phyloP scores from a whole-genome alignment of 164 flowering plant species.

The Euptelea pleiosperma region DNA sequence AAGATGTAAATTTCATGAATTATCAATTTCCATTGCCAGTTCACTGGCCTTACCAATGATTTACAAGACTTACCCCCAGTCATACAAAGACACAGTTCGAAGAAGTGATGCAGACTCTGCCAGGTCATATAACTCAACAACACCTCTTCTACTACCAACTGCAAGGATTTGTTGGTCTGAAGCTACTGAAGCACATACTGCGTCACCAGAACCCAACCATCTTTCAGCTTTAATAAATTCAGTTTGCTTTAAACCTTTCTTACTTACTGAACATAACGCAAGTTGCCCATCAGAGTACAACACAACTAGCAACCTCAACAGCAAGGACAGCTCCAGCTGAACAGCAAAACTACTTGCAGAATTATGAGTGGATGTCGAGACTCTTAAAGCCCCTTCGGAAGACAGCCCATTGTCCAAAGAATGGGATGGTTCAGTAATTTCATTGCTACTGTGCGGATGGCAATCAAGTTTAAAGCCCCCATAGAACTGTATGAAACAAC shows the following conservation, averaged over 20 bases:
- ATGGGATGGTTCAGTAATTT: constrained; percentile 26
- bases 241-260: constrained; percentile 71
- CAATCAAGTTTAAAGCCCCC: constrained; percentile 51
- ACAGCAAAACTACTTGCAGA: constrained; percentile 35
- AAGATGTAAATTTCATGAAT: background rate
- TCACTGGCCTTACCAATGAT: background rate
- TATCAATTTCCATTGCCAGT: background rate
- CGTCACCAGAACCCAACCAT: constrained; percentile 61
- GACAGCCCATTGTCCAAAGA: constrained; percentile 57
- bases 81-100: constrained; percentile 80
- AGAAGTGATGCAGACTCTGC: constrained; percentile 68
- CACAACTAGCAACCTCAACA: constrained; percentile 65
- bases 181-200: constrained; percentile 77
- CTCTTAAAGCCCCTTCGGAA: constrained; percentile 32
- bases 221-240: constrained; percentile 71
- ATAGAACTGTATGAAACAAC: constrained; percentile 49
- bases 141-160: constrained; percentile 79
- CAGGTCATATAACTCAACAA: constrained; percentile 82
- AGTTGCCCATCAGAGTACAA: constrained; percentile 69
- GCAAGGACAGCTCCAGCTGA: constrained; percentile 67
- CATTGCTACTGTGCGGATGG: constrained; percentile 19
- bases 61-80: constrained; percentile 84
- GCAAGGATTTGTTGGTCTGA: constrained; percentile 91
- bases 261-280: constrained; percentile 69
- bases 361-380: constrained; percentile 22